These are phyloP conservation scores for Rhodotorula sp. DNA, from an alignment of 1,284 basidiomycete species.

Conservation along the genomic window DNA sequence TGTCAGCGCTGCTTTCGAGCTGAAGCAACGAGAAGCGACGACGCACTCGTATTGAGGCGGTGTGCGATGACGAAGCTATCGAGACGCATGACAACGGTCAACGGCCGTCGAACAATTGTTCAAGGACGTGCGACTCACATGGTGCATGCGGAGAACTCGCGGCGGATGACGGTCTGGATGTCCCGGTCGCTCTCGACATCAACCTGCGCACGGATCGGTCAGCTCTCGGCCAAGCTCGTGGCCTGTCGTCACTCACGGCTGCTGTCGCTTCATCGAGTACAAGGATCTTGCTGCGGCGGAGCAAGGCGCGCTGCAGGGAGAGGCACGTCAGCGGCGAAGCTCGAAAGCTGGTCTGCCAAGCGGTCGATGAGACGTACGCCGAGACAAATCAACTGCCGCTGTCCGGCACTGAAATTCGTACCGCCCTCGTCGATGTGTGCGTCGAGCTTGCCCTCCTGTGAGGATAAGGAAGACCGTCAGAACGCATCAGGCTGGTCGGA, in stretches of 20 bases:
- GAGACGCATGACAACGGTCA: neutral
- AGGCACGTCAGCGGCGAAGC: neutral
- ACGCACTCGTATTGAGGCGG: conserved; percentile 32
- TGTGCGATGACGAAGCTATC: conserved; percentile 35
- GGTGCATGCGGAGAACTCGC: conserved; percentile 33
- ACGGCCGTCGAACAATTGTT: too few relatives aligned
- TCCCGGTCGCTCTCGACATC: conserved; percentile 39
- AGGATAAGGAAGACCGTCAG: neutral
- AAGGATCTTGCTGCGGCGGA: conserved; percentile 72
- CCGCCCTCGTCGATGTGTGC: conserved; percentile 41
- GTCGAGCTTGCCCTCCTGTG: conserved; percentile 38
- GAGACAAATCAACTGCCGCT: conserved; percentile 56
- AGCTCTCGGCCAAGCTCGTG: neutral
- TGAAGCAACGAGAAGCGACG: neutral
- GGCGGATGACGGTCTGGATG: conserved; percentile 43
- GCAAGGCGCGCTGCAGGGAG: conserved; percentile 62
- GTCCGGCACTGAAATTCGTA: conserved; percentile 73
- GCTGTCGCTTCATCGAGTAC: conserved; percentile 68
- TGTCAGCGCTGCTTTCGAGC: too few relatives aligned
- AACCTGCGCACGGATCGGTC: neutral
- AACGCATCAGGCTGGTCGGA: neutral
- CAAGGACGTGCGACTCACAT: conserved; percentile 13
- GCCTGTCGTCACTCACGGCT: conserved; percentile 34
- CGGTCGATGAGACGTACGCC: conserved; percentile 15
- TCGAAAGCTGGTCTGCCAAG: too few relatives aligned